Evolutionary conservation across 2,329 filamentous ascomycete species (phyloP), one percentile per base, ranked within the genome.

Genomic region (Xylariomycetidae sp.): DNA sequence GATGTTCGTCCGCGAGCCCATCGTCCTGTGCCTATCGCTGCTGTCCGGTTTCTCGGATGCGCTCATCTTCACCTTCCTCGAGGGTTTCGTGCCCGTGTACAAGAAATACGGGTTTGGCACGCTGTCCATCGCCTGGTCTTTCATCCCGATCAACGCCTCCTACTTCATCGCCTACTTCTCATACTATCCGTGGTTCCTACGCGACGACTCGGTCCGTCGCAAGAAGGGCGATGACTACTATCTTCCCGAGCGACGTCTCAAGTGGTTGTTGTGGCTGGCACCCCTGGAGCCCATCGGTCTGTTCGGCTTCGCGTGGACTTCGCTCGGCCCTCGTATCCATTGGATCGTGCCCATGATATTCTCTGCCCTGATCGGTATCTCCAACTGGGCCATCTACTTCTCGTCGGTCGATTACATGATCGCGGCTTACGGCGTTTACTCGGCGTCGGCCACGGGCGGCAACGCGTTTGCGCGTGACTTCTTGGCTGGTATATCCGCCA

Each of bases 331-430:
- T 8, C 75, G 74, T 0, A 58, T 74, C 10, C 74, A 68, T 40
- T 81, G 76, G 76, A 76, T 79, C 23, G 74, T 65, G 1, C 67
- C 72, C 3, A 72, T 78, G 63, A 60, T 79, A 29, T 78, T 76
- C 49, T 65, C 69, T 2, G 60, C 60, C 5, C 58, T 77, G 18
- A 70, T 80, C 25, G 76, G 73, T 26, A 72, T 80, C 25, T 74
- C 76, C 30, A 80, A 80, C 44, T 69, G 65, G 41, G 53, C 59
- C 13, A 76, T 77, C 35, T 78, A 80, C 56, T 75, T 76, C 65
- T 72, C 74, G 12, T 76, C 73, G 6, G 76, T 80, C 42, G 74
- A 79, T 47, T 79, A 79, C 53, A 76, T 77, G 67, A 72, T 79
- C 40, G 76, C 70, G 36, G 74, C 76, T 4, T 82, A 82, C 46